Conservation (phyloP, 768 basidiomycete genomes). For the Kwoniella sp. region DNA sequence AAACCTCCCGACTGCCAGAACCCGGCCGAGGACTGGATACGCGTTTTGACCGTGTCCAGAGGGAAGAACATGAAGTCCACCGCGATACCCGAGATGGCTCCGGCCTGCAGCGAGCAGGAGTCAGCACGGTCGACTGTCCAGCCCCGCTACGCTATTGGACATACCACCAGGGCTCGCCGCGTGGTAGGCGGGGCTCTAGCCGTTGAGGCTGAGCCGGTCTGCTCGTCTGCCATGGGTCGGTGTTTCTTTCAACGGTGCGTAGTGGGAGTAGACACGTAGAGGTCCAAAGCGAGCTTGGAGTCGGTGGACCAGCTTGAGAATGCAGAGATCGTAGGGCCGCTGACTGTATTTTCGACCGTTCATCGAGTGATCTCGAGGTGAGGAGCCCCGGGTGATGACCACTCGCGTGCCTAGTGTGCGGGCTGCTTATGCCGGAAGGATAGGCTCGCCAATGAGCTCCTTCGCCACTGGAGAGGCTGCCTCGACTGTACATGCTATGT, state of each 20-base stretch:
- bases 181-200: slow-evolving; percentile 29
- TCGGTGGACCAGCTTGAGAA: no score
- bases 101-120: slow-evolving; percentile 67
- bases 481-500: background rate
- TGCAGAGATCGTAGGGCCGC: no score
- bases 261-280: no score
- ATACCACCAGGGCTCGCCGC: slow-evolving; percentile 31
- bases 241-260: no score
- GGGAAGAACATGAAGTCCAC: slow-evolving; percentile 97
- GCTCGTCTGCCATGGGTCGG: no score
- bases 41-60: slow-evolving; percentile 93
- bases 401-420: no score
- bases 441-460: background rate
- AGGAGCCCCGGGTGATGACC: no score
- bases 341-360: no score
- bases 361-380: no score
- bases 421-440: background rate
- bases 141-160: slow-evolving; percentile 7
- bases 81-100: slow-evolving; percentile 83
- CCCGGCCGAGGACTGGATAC: slow-evolving; percentile 81
- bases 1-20: slow-evolving; percentile 83
- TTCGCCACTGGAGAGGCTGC: background rate
- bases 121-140: background rate
- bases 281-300: no score
- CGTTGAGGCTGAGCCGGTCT: no score